These are phyloP conservation scores for Phaeomoniella chlamydospora DNA, from an alignment of 2,329 filamentous ascomycete species.

Conservation along the genomic window DNA sequence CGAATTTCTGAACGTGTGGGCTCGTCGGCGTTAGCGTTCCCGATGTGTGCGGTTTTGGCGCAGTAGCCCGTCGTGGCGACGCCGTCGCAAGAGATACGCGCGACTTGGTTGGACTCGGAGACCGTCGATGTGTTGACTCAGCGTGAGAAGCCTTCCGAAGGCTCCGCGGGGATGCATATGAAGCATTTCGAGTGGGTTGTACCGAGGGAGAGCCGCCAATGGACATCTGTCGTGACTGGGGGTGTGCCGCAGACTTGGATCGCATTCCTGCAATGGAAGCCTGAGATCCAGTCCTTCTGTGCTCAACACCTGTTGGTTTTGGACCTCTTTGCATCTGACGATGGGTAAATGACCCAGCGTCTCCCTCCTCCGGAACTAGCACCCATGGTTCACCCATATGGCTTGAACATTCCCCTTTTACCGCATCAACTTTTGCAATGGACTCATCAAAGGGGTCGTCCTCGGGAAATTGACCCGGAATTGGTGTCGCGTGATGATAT, in stretches of 20 bases:
- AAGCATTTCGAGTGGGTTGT: conserved; percentile 28
- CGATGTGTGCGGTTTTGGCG: background rate
- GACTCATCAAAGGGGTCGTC: conserved; percentile 30
- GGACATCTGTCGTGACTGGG: conserved; percentile 29
- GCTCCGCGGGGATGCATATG: conserved; percentile 10
- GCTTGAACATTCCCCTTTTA: conserved; percentile 8
- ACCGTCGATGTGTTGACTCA: conserved; percentile 4
- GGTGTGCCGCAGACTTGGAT: conserved; percentile 7
- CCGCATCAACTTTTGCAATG: conserved; percentile 21
- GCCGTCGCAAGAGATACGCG: background rate
- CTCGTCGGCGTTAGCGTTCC: conserved; percentile 3
- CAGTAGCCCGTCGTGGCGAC: conserved; percentile 7
- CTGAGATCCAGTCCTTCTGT: conserved; percentile 14
- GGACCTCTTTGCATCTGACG: background rate
- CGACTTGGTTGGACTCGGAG: conserved; percentile 4
- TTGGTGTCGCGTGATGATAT: conserved; percentile 21
- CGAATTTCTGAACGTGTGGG: conserved; percentile 56
- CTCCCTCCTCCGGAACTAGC: too few species aligned
- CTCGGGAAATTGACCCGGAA: conserved; percentile 40
- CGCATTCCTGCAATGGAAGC: conserved; percentile 6
- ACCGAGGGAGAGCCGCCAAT: conserved; percentile 31
- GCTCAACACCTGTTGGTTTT: conserved; percentile 2
- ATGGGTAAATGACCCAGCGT: background rate
- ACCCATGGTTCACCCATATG: too few species aligned
- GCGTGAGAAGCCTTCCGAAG: conserved; percentile 8